Percentiles rank a stretch among this genome's conserved stretches.
Evolutionary conservation across 2,329 filamentous ascomycete genomes (phyloP).

Genomic region (Aspergillus felis): DNA sequence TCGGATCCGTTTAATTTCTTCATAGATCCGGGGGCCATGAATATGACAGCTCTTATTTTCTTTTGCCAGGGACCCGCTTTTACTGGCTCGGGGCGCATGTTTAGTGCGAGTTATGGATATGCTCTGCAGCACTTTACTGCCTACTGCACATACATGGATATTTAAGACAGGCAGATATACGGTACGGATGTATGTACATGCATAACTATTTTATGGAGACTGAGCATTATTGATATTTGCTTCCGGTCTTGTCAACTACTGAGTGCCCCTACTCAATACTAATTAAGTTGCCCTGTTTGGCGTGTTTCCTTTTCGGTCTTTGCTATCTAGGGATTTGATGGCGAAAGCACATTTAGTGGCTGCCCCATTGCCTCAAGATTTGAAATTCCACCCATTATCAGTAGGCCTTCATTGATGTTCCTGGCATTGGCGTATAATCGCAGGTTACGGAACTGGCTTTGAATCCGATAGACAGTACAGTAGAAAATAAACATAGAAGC

Average conservation of each 20-base stretch:
- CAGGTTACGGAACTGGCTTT: neutral
- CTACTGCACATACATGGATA: neutral
- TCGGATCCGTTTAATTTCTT: constrained; percentile 7
- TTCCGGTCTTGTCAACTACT: neutral
- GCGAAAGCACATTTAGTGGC: neutral
- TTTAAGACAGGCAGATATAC: neutral
- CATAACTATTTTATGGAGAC: neutral
- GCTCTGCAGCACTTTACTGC: neutral
- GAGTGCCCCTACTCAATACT: neutral
- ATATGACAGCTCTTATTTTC: constrained; percentile 31
- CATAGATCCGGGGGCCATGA: constrained; percentile 12
- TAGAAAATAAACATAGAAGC: neutral
- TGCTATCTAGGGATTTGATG: neutral
- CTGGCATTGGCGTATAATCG: neutral
- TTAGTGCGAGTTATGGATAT: neutral
- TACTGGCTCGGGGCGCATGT: constrained; percentile 1
- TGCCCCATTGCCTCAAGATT: neutral
- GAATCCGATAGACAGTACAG: neutral
- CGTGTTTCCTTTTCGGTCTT: neutral
- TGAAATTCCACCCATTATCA: neutral
- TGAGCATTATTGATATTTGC: neutral
- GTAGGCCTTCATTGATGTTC: neutral
- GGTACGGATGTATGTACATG: neutral
- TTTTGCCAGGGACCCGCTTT: constrained; percentile 6
- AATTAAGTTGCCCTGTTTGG: neutral